Conservation (phyloP, 2,329 filamentous ascomycete species). For the Lasiodiplodia theobromae region DNA sequence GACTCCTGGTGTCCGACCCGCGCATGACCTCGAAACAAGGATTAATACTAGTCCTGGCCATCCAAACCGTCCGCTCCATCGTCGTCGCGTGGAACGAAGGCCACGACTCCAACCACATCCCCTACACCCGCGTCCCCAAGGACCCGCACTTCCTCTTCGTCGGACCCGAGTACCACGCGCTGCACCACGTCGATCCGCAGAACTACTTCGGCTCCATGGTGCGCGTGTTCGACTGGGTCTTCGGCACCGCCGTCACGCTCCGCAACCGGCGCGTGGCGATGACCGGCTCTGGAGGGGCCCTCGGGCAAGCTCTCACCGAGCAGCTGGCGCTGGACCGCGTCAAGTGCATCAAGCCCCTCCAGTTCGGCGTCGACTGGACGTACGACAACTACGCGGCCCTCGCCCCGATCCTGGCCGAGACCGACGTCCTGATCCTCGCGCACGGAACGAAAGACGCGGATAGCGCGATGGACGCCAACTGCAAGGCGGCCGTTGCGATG, state of each 20-base stretch:
- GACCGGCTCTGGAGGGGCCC: neutral
- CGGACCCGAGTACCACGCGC: neutral
- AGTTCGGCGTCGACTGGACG: conserved; percentile 3
- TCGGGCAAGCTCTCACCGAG: conserved; percentile 2
- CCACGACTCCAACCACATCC: neutral
- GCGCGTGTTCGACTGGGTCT: conserved; percentile 9
- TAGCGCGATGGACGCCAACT: neutral
- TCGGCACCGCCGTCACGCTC: conserved; percentile 4
- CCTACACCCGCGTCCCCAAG: neutral
- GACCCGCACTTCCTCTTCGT: neutral
- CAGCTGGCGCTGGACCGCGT: neutral
- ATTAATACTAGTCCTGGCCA: neutral
- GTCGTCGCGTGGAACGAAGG: neutral
- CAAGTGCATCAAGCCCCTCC: neutral
- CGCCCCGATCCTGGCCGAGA: neutral
- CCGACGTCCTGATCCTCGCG: conserved; percentile 16
- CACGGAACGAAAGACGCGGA: conserved; percentile 2
- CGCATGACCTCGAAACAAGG: neutral
- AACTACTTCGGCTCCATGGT: conserved; percentile 1
- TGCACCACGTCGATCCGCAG: neutral
- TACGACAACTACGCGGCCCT: neutral
- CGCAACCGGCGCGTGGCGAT: neutral
- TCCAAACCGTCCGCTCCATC: neutral
- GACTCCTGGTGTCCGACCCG: neutral
- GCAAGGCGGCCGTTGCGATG: neutral